phyloP scores from a whole-genome alignment of 176 grass and related monocot species.

The Pharus latifolius region DNA sequence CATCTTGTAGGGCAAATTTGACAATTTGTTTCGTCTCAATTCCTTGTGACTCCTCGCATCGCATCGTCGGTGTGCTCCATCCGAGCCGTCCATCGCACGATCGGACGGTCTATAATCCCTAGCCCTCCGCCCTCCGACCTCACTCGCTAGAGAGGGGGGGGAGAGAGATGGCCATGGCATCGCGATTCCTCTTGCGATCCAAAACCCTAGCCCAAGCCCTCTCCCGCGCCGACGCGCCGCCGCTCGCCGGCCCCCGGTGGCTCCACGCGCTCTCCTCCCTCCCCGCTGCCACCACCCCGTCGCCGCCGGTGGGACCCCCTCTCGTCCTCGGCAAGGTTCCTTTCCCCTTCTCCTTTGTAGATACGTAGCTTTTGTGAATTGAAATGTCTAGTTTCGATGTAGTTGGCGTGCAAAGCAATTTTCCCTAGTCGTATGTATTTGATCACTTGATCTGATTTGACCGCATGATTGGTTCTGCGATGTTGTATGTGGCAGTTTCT shows the following conservation, averaged over 20 bases:
- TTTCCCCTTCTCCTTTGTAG: not conserved
- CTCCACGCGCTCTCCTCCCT: constrained; percentile 12
- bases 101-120: too few relatives aligned
- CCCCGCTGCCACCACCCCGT: not conserved
- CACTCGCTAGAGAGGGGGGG: too few relatives aligned
- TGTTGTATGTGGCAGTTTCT: not conserved
- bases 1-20: too few relatives aligned
- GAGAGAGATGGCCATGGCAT: constrained; percentile 25
- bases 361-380: not conserved
- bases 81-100: too few relatives aligned
- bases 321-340: constrained; percentile 26
- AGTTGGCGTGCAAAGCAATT: not conserved
- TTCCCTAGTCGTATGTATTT: not conserved
- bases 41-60: too few relatives aligned
- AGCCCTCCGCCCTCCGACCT: too few relatives aligned
- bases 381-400: not conserved
- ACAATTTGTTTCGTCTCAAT: too few relatives aligned
- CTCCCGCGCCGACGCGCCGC: not conserved
- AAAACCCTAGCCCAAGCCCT: constrained; percentile 13
- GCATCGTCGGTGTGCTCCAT: too few relatives aligned
- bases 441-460: not conserved
- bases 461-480: not conserved
- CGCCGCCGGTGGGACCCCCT: not conserved
- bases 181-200: constrained; percentile 30
- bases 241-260: constrained; percentile 9